Evolutionary conservation across 768 basidiomycete genomes (phyloP).

Genomic region (Exsudoporus frostii): DNA sequence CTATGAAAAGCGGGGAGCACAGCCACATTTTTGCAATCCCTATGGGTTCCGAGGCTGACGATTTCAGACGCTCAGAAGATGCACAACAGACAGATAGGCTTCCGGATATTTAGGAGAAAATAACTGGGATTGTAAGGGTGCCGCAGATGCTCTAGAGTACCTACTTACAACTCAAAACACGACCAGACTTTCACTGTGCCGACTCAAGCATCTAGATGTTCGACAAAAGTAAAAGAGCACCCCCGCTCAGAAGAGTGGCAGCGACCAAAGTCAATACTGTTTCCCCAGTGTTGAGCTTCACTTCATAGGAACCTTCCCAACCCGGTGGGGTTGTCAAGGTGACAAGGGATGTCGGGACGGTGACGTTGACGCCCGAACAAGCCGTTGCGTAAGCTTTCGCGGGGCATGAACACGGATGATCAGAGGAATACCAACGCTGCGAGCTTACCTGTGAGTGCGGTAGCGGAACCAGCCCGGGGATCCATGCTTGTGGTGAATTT

Average conservation of each 20-base stretch:
- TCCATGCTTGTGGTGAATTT: conserved; percentile 49
- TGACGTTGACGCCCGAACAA: conserved; percentile 41
- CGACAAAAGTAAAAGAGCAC: conserved; percentile 49
- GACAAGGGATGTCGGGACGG: conserved; percentile 37
- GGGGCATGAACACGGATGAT: conserved; percentile 5
- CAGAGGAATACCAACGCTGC: background rate
- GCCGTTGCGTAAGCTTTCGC: conserved; percentile 51
- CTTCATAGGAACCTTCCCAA: conserved; percentile 62
- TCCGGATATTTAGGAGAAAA: background rate
- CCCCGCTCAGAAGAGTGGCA: conserved; percentile 46
- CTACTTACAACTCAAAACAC: background rate
- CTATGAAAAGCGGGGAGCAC: background rate
- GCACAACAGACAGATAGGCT: background rate
- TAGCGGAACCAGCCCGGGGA: conserved; percentile 54
- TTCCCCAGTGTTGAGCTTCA: conserved; percentile 41
- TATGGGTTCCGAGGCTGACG: background rate
- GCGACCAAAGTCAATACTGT: conserved; percentile 44
- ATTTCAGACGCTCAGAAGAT: background rate
- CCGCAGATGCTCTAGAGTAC: background rate
- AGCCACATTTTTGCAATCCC: conserved; percentile 13
- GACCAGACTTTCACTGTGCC: background rate
- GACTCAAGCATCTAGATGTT: conserved; percentile 38
- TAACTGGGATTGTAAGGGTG: background rate
- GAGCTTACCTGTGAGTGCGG: conserved; percentile 52
- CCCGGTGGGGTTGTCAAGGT: conserved; percentile 43